Conservation (phyloP, 495 filamentous ascomycete genomes). For the Xylaria scruposa region DNA sequence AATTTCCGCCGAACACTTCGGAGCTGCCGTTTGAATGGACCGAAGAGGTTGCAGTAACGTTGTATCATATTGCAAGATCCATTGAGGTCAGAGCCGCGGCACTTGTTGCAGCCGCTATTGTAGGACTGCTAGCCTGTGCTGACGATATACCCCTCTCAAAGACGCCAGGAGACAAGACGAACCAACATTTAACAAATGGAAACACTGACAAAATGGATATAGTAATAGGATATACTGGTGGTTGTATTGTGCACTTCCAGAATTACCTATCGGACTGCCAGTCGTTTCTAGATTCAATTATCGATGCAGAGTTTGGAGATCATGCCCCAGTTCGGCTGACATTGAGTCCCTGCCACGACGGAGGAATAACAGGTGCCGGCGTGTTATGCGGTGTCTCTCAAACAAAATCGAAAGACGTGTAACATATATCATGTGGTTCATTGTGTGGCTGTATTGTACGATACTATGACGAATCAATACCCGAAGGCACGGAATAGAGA, state of each 20-base stretch:
- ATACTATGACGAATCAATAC: conserved; percentile 24
- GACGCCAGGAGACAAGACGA: conserved; percentile 24
- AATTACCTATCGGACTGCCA: conserved; percentile 74
- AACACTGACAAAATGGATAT: conserved; percentile 58
- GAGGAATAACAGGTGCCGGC: conserved; percentile 77
- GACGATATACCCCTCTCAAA: conserved; percentile 61
- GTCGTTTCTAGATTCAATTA: conserved; percentile 67
- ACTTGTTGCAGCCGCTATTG: conserved; percentile 72
- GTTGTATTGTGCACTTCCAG: conserved; percentile 79
- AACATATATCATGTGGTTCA: conserved; percentile 15
- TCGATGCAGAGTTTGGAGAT: conserved; percentile 61
- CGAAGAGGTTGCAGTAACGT: conserved; percentile 56
- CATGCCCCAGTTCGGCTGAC: conserved; percentile 65
- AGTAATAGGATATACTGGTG: conserved; percentile 78
- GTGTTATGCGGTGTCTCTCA: conserved; percentile 58
- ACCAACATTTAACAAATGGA: conserved; percentile 13
- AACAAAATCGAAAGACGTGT: conserved; percentile 33
- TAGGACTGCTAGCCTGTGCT: conserved; percentile 71
- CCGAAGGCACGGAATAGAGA: conserved; percentile 15
- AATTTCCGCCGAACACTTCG: conserved; percentile 58
- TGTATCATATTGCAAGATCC: conserved; percentile 66
- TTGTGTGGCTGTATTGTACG: conserved; percentile 22
- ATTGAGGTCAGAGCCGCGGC: conserved; percentile 74
- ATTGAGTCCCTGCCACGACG: conserved; percentile 73
- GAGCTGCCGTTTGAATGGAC: conserved; percentile 65